Evolutionary conservation across 2,329 filamentous ascomycete species (phyloP).

Genomic region (Epichloe gansuensis): DNA sequence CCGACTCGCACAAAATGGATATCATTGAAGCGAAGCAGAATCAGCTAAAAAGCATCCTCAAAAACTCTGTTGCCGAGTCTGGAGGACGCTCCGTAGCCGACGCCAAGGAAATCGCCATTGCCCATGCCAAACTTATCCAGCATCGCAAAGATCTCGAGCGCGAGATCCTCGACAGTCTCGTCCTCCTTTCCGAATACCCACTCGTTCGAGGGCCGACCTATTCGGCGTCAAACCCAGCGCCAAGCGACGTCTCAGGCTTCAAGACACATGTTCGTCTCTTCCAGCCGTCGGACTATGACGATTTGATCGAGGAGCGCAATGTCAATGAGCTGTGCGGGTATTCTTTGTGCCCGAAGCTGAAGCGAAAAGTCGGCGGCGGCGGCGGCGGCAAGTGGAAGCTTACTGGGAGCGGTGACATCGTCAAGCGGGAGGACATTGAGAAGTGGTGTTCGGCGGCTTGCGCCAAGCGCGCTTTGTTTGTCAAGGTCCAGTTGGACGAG

Average conservation of each 20-base stretch:
- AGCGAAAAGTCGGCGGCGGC: conserved; percentile 37
- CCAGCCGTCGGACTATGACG: conserved; percentile 80
- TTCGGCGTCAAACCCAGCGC: conserved; percentile 36
- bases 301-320: conserved; percentile 79
- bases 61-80: conserved; percentile 30
- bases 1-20: conserved; percentile 1
- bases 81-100: conserved; percentile 18
- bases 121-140: conserved; percentile 75
- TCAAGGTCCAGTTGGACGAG: conserved; percentile 80
- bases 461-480: conserved; percentile 66
- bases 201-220: conserved; percentile 19
- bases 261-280: conserved; percentile 57
- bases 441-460: conserved; percentile 81
- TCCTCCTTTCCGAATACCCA: conserved; percentile 55
- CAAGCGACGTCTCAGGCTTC: conserved; percentile 53
- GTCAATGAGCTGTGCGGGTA: conserved; percentile 76
- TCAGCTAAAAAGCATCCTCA: conserved; percentile 47
- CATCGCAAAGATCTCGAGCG: conserved; percentile 68
- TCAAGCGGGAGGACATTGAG: conserved; percentile 60
- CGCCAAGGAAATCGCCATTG: conserved; percentile 54
- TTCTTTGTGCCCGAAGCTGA: conserved; percentile 58
- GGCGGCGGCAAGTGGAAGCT: conserved; percentile 55
- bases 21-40: conserved; percentile 17
- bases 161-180: conserved; percentile 58
- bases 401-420: conserved; percentile 42